Base-by-base conservation (phyloP, 2,329 filamentous ascomycete genomes). In the Trichoderma oligosporum region DNA sequence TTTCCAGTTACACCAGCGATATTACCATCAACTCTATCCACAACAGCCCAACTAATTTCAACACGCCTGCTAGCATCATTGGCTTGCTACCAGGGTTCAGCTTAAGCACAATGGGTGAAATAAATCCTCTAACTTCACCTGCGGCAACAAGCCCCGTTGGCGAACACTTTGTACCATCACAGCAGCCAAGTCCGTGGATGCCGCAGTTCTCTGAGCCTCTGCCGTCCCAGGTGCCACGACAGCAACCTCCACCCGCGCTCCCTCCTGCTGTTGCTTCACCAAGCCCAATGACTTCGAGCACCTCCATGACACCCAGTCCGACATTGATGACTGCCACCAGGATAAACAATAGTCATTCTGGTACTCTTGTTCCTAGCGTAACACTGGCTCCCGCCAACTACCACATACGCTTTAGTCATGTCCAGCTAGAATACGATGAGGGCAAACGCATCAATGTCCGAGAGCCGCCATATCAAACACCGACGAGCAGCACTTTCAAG, bases 401-500 rank as follows among this genome's bases (percentile, higher is more conserved):
- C 39, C 69, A 67, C 59, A 66, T 72, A 62, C 78, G 81, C 4
- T 84, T 84, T 66, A 84, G 78, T 64, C 77, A 67, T 9, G 66
- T 73, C 42, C 72, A 74, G 53, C 63, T 70, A 7, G 70, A 79
- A 58, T 83, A 79, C 66, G 79, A 79, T 57, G 80, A 78, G 57
- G 70, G 72, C 20, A 78, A 76, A 52, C 73, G 69, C 57, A 74
- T 68, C 57, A 69, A 67, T 42, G 70, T 71, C n/a, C 65, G 66
- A 1, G 79, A 81, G 57, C 76, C 78, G n/a, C 70, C 74, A 4
- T 78, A 79, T 51, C 69, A 73, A 12, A 69, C 73, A 3, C 76
- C 76, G 53, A 86, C 82, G 2, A 79, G 74, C 49, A 79, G 74
- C 47, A 82, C 81, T 1, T 87, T 87, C 65, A 84, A 84, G 65